Percentiles rank a stretch among this genome's conserved stretches.
Conservation (phyloP, 305 asterid genomes). For the Fraxinus latifolia region DNA sequence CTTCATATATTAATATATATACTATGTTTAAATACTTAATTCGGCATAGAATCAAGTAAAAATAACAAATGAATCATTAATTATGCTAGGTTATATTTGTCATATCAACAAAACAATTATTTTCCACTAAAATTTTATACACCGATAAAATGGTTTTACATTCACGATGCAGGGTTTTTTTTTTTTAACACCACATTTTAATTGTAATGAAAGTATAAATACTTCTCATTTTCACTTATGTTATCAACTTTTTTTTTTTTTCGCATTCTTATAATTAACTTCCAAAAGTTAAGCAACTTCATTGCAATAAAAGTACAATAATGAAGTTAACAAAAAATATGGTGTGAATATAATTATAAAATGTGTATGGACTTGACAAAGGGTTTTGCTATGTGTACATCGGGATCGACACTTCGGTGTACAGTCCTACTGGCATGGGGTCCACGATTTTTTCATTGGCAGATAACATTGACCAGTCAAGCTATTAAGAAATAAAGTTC, state of each 20-base stretch:
- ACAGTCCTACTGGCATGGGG: too few species aligned
- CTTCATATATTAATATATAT: background rate
- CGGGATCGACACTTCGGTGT: too few species aligned
- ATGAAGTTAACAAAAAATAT: background rate
- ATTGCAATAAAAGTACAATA: too few species aligned
- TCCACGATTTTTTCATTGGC: too few species aligned
- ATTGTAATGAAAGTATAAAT: background rate
- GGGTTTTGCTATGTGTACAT: too few species aligned
- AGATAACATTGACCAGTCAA: background rate
- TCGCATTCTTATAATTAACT: too few species aligned
- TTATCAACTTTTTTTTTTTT: too few species aligned
- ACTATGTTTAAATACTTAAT: too few species aligned
- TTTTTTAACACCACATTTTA: background rate
- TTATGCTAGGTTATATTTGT: background rate
- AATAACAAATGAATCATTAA: background rate
- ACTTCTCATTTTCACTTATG: background rate
- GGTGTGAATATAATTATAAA: too few species aligned
- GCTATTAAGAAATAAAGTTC: background rate
- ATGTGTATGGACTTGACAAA: too few species aligned
- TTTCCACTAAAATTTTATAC: background rate
- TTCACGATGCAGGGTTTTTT: background rate
- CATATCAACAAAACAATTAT: background rate
- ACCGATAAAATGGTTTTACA: background rate
- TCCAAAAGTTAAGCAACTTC: too few species aligned
- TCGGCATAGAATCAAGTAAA: background rate